Evolutionary conservation across 169 alveolate genomes (phyloP), one percentile per base, ranked within the genome.

Genomic region (Eimeria falciformis): DNA sequence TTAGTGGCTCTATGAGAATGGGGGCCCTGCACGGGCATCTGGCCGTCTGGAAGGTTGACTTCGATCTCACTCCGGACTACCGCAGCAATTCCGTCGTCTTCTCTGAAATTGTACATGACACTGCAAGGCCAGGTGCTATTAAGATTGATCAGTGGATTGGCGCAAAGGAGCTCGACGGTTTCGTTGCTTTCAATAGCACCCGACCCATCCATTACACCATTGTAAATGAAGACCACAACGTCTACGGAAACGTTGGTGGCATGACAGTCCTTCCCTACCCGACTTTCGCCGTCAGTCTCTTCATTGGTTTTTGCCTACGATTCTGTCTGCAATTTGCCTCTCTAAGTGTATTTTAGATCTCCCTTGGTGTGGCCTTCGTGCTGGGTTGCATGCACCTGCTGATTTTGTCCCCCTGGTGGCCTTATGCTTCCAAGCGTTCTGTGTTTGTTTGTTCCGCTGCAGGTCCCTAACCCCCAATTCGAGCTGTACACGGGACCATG

Each of bases 401-500:
- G 25, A 17, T 3, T 21, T 53, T 12, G 65, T 17, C 25, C 17
- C 3, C 17, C 17, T 21, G 25, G 3, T 17, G 17, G 65, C 65
- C 65, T 21, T 17, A 12, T 1, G 65, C 3, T 21, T 53, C 65
- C 65, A 21, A 21, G 65, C n/a, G 17, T 21, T 53, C n/a, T 53
- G 17, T 53, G 65, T 17, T 12, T 14, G 62, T 53, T 6, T 56
- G 25, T 71, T 2, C 45, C 53, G 18, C 40, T 75, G 86, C 93
- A 93, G 78, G 90, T 90, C 71, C 91, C 89, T 23, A 89, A 93
- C 68, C 96, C 95, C 40, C 93, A 95, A 12, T 93, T 86, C 50
- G 96, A 93, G 88, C 66, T 94, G 66, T 95, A 93, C 77, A 85
- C 95, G 25, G 96, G 96, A 25, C 95, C 96, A 7, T 96, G 94